Conservation (phyloP, 495 filamentous ascomycete species). For the Cairneyella variabilis region DNA sequence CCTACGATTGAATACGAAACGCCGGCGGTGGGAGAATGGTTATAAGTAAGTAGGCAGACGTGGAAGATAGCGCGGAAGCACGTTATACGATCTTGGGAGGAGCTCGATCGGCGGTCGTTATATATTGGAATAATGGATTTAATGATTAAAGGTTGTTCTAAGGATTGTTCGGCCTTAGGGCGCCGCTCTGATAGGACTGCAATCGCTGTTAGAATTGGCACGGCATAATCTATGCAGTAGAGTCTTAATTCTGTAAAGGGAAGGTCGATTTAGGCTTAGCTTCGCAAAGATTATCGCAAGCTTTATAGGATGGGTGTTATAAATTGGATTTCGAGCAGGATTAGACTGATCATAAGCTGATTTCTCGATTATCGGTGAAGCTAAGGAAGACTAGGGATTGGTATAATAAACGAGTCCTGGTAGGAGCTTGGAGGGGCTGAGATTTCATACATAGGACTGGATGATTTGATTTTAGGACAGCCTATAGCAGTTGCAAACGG, state of each 20-base stretch:
- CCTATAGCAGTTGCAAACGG: conserved; percentile 17
- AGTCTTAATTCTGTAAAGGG: too few relatives aligned
- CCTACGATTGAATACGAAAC: conserved; percentile 23
- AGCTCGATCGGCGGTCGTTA: not conserved
- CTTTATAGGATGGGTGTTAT: too few relatives aligned
- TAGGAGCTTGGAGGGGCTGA: conserved; percentile 19
- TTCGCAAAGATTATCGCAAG: too few relatives aligned
- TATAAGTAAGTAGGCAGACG: conserved; percentile 13
- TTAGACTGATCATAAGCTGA: too few relatives aligned
- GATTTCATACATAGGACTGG: conserved; percentile 17
- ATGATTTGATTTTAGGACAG: conserved; percentile 17
- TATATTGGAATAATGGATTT: not conserved
- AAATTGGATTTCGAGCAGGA: too few relatives aligned
- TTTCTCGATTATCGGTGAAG: too few relatives aligned
- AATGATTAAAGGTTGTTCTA: not conserved
- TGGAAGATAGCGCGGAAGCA: not conserved
- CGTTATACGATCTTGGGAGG: too few relatives aligned
- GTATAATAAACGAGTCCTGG: too few relatives aligned
- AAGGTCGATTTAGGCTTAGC: too few relatives aligned
- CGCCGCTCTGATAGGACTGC: not conserved
- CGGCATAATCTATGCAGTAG: not conserved
- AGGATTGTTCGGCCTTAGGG: not conserved
- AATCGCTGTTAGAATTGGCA: not conserved
- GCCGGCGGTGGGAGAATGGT: conserved; percentile 14
- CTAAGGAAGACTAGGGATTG: too few relatives aligned